Evolutionary conservation across 768 basidiomycete species (phyloP).

Genomic region (Naganishia onofrii): DNA sequence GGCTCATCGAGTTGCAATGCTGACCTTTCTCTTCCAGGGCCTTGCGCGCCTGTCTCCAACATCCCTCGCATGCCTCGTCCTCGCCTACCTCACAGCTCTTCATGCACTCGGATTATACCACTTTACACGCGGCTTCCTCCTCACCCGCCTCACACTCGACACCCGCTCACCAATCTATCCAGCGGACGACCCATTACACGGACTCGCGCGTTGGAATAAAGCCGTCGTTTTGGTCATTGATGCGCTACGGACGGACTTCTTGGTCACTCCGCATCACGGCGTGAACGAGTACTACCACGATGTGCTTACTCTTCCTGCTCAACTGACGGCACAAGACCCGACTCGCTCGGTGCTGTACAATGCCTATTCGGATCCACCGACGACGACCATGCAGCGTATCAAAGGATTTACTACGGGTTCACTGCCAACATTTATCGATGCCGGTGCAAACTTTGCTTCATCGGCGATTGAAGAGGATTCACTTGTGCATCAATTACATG

Average conservation of each 20-base stretch:
- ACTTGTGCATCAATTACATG: slow-evolving; percentile 67
- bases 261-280: slow-evolving; percentile 51
- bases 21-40: not conserved
- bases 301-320: slow-evolving; percentile 71
- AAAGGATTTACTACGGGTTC: slow-evolving; percentile 95
- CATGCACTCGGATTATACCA: slow-evolving; percentile 80
- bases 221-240: slow-evolving; percentile 86
- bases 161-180: slow-evolving; percentile 56
- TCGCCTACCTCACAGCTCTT: slow-evolving; percentile 58
- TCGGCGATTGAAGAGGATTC: slow-evolving; percentile 85
- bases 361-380: slow-evolving; percentile 88
- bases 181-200: slow-evolving; percentile 19
- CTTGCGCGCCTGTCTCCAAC: slow-evolving; percentile 36
- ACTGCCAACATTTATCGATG: slow-evolving; percentile 89
- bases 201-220: slow-evolving; percentile 68
- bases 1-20: not conserved
- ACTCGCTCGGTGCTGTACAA: slow-evolving; percentile 80
- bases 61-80: slow-evolving; percentile 43
- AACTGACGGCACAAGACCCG: slow-evolving; percentile 66
- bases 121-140: slow-evolving; percentile 87
- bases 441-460: slow-evolving; percentile 88
- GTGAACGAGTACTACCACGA: slow-evolving; percentile 64
- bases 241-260: slow-evolving; percentile 88
- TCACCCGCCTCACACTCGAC: slow-evolving; percentile 70
- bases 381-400: slow-evolving; percentile 87